A percentile compares a stretch with the other conserved stretches of the same genome.
Conservation (phyloP, 257 asterid genomes). For the Forsythia suspensa region DNA sequence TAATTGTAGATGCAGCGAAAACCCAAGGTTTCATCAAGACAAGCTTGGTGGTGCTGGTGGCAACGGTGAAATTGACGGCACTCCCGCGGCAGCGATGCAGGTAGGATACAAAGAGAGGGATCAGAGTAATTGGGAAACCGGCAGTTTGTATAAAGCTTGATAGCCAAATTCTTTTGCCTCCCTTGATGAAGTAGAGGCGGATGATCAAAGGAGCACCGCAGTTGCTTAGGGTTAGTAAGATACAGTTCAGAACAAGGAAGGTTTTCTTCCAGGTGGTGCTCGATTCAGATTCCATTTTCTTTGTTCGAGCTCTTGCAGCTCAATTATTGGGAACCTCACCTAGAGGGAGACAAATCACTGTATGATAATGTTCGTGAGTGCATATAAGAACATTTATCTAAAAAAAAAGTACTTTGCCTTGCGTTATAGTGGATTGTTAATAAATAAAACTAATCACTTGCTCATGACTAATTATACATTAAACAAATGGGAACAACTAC, state of each 20-base stretch:
- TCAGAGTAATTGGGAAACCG: conserved; percentile 9
- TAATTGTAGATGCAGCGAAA: not conserved
- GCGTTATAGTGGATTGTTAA: too few relatives aligned
- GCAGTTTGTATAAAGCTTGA: conserved; percentile 15
- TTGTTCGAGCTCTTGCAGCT: too few relatives aligned
- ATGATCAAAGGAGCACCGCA: conserved; percentile 9
- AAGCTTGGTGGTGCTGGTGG: not conserved
- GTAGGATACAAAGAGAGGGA: not conserved
- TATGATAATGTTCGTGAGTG: too few relatives aligned
- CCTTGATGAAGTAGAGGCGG: conserved; percentile 19
- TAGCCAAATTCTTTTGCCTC: conserved; percentile 16
- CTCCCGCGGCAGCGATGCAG: not conserved
- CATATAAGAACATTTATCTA: too few relatives aligned
- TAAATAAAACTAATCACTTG: too few relatives aligned
- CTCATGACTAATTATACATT: too few relatives aligned
- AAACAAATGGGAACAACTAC: too few relatives aligned
- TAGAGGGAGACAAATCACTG: too few relatives aligned
- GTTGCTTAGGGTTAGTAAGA: conserved; percentile 7
- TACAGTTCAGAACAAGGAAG: not conserved
- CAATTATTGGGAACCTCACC: too few relatives aligned
- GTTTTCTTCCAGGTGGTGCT: not conserved
- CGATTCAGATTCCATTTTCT: not conserved
- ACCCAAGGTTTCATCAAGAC: conserved; percentile 7
- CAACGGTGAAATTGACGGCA: not conserved
- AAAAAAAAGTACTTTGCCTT: too few relatives aligned